phyloP scores from a whole-genome alignment of 352 stramenopile genomes.

The Albugo laibachii region DNA sequence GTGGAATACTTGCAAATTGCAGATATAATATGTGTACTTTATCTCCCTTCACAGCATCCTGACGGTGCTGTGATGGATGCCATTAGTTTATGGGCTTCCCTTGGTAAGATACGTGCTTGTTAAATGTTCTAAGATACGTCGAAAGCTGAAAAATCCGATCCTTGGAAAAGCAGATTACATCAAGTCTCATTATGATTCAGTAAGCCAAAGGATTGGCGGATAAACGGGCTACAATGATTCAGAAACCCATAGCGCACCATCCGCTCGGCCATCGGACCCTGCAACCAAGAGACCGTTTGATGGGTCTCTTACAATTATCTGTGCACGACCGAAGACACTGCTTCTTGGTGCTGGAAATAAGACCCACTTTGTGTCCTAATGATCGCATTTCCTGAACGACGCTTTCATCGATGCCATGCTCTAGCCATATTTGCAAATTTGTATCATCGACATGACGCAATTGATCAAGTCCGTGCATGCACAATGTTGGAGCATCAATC shows the following conservation, averaged over 20 bases:
- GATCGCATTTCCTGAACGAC: conserved; percentile 8
- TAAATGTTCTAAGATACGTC: conserved; percentile 28
- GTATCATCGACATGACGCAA: too few species aligned
- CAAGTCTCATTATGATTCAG: too few species aligned
- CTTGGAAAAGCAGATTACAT: conserved; percentile 39
- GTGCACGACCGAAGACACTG: conserved; percentile 74
- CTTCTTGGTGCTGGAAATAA: conserved; percentile 35
- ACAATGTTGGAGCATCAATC: conserved; percentile 88
- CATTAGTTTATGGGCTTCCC: neutral
- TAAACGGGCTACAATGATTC: neutral
- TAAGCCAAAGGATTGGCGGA: too few species aligned
- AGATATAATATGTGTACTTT: conserved; percentile 9
- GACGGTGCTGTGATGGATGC: too few species aligned
- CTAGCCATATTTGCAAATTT: too few species aligned
- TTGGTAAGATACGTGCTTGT: conserved; percentile 12
- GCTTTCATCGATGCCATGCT: conserved; percentile 47
- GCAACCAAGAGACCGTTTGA: conserved; percentile 81
- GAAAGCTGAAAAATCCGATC: conserved; percentile 35
- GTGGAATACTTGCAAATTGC: conserved; percentile 22
- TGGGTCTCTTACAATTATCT: conserved; percentile 72
- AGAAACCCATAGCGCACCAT: conserved; percentile 86
- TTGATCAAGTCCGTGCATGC: conserved; percentile 51
- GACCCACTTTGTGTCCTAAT: conserved; percentile 25
- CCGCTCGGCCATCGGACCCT: conserved; percentile 86
- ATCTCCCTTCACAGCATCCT: conserved; percentile 7